These are phyloP conservation scores for Botrytis fragariae DNA, from an alignment of 2,329 filamentous ascomycete genomes.

Conservation along the genomic window DNA sequence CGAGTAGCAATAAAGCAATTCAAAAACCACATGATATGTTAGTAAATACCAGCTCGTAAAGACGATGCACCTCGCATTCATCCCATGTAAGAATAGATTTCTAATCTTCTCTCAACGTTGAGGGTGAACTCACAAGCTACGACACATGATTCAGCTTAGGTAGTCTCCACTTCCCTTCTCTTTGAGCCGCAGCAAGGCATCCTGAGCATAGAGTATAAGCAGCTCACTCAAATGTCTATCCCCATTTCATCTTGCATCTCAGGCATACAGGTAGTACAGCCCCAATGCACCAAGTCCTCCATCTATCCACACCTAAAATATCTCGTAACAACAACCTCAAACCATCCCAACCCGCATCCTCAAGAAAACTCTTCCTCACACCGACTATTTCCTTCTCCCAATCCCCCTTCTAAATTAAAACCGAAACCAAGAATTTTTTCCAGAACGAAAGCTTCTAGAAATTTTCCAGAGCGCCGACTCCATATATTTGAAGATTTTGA, in stretches of 20 bases:
- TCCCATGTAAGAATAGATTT: neutral
- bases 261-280: neutral
- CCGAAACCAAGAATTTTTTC: neutral
- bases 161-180: neutral
- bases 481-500: neutral
- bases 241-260: neutral
- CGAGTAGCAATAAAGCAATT: too few species aligned
- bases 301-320: neutral
- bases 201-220: neutral
- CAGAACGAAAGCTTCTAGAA: neutral
- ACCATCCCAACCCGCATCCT: neutral
- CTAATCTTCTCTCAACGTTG: neutral
- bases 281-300: neutral
- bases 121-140: neutral
- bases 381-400: neutral
- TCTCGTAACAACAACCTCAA: neutral
- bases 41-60: neutral
- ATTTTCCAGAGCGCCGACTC: neutral
- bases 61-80: neutral
- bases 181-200: neutral
- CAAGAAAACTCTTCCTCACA: neutral
- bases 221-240: neutral
- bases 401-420: neutral
- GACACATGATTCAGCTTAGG: neutral
- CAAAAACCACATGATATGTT: too few species aligned